Conservation (phyloP, 495 filamentous ascomycete species). For the Neurospora terricola region DNA sequence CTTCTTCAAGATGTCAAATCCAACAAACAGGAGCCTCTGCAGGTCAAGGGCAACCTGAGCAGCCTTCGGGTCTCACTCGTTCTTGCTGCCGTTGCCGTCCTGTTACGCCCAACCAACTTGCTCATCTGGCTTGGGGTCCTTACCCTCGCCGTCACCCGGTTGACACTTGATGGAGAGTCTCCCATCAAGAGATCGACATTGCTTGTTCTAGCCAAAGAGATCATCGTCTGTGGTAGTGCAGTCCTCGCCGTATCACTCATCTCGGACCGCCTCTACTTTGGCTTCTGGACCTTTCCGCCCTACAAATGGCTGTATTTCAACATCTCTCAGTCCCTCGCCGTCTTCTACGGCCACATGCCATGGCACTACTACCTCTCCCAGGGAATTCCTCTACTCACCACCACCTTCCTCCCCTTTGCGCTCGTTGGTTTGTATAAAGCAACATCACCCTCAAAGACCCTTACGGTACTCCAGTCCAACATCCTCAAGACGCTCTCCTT, state of each 20-base stretch:
- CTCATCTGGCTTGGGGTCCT: constrained; percentile 66
- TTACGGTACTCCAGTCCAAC: constrained; percentile 28
- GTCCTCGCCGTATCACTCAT: constrained; percentile 53
- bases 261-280: constrained; percentile 77
- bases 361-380: constrained; percentile 91
- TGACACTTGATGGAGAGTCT: constrained; percentile 27
- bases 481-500: constrained; percentile 49
- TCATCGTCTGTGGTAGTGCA: constrained; percentile 53
- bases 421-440: constrained; percentile 52
- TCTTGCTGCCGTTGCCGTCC: constrained; percentile 71
- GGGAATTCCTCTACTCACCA: constrained; percentile 79
- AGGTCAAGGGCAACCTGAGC: constrained; percentile 19
- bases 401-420: constrained; percentile 70
- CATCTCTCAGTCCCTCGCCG: constrained; percentile 69
- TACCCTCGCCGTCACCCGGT: constrained; percentile 31
- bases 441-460: constrained; percentile 20
- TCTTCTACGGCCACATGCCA: constrained; percentile 87
- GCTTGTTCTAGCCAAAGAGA: constrained; percentile 49
- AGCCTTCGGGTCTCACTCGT: constrained; percentile 60
- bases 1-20: constrained; percentile 29
- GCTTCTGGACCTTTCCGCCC: constrained; percentile 81
- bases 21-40: constrained; percentile 10
- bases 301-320: constrained; percentile 90
- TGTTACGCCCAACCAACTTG: constrained; percentile 83
- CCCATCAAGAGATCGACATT: constrained; percentile 35